Evolutionary conservation across 2,329 filamentous ascomycete species (phyloP).

Genomic region (Dissoconium aciculare): DNA sequence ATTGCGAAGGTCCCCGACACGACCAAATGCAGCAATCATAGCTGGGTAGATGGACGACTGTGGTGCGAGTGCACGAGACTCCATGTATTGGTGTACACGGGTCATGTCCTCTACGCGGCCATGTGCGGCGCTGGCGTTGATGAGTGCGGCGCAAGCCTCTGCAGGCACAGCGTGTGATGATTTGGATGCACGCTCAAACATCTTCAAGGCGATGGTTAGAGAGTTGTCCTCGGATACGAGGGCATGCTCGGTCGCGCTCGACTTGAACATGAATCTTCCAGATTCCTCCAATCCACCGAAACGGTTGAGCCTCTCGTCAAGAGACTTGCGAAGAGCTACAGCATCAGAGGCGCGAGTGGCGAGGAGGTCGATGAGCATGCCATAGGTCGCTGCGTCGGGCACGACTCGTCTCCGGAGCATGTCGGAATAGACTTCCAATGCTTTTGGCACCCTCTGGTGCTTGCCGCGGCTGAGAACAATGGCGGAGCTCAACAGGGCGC

Average conservation of each 20-base stretch:
- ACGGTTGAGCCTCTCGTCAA: constrained; percentile 70
- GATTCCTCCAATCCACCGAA: constrained; percentile 75
- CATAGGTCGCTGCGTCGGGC: constrained; percentile 74
- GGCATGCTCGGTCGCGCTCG: constrained; percentile 72
- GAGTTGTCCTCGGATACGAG: constrained; percentile 80
- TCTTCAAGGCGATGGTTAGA: constrained; percentile 65
- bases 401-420: constrained; percentile 78
- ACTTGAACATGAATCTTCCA: constrained; percentile 76
- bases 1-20: constrained; percentile 63
- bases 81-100: constrained; percentile 82
- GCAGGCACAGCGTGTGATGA: constrained; percentile 53
- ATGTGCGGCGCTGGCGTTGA: constrained; percentile 71
- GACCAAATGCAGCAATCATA: constrained; percentile 90
- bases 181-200: constrained; percentile 64
- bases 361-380: constrained; percentile 70
- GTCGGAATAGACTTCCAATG: constrained; percentile 86
- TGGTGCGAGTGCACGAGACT: constrained; percentile 56
- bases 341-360: constrained; percentile 70
- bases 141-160: constrained; percentile 71
- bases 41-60: constrained; percentile 71
- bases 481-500: constrained; percentile 70
- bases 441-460: constrained; percentile 76
- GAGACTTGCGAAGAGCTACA: constrained; percentile 50
- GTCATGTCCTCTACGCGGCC: constrained; percentile 81
- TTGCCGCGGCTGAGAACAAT: constrained; percentile 66